Base-by-base conservation (phyloP, 257 asterid species). In the Forsythia suspensa region DNA sequence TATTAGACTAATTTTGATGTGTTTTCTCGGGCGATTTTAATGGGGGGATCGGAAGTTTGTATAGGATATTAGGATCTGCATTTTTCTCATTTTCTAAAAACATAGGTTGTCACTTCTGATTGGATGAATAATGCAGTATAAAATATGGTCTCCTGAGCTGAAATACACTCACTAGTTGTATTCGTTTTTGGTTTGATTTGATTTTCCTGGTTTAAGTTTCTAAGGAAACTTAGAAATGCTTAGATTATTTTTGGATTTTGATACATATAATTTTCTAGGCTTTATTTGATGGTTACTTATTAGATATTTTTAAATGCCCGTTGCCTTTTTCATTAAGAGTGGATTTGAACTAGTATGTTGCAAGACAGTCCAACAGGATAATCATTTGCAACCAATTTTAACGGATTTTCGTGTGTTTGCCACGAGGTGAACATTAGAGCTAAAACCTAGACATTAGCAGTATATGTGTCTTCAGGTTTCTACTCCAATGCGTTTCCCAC, bases 51-150 rank as follows among this genome's bases (percentile, higher is more conserved):
- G 69, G 69, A 61, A 61, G 69, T 61, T 61, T 20, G 34, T 61
- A 21, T 24, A 21, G 34, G 61, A 6, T 40, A 40, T 73, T 68
- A 51, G 12, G 13, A 12, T 68, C 72, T 24, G 42, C 71, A 8
- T 74, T 24, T 48, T 76, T 73, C 10, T 36, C 78, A 8, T 73
- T 51, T 55, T 9, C 48, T 43, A 7, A 80, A 75, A 69, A 52
- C 38, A 57, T 34, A 9, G 41, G 48, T 29, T 36, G 42, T 51
- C 44, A 29, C 72, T 52, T 69, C 44, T 36, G 12, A 38, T 20
- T 63, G 18, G 11, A n/a, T 57, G 66, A n/a, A 57, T 57, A n/a
- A 18, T 55, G 29, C 65, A 55, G 9, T 55, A 21, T 5, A 2
- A 55, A 55, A 55, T 55, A 37, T 61, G 15, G 68, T 61, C 0